These are phyloP conservation scores for Aegilops speltoides DNA, from an alignment of 176 grass and related monocot genomes.

Conservation along the genomic window DNA sequence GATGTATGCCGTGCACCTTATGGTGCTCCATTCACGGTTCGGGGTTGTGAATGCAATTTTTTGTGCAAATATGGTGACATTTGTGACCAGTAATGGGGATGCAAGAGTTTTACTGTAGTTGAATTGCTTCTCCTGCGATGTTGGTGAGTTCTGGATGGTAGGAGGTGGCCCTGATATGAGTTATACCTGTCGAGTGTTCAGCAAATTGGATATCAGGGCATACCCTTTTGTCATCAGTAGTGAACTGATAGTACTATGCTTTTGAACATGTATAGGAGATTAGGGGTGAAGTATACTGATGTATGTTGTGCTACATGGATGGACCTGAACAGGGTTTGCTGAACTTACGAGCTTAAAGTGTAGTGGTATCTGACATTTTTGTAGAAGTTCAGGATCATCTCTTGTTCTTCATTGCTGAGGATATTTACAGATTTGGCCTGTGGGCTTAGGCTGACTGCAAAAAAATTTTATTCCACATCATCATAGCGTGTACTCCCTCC, in stretches of 20 bases:
- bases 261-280: not conserved
- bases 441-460: not conserved
- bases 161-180: not conserved
- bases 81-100: not conserved
- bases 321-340: not conserved
- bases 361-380: not conserved
- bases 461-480: not conserved
- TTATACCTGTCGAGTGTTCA: not conserved
- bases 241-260: not conserved
- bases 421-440: not conserved
- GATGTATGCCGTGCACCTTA: not conserved
- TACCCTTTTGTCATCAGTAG: not conserved
- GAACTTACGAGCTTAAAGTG: not conserved
- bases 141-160: not conserved
- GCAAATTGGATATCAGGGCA: not conserved
- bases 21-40: not conserved
- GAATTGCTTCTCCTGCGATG: not conserved
- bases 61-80: not conserved
- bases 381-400: too few relatives aligned
- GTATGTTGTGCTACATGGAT: not conserved
- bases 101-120: not conserved
- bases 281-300: not conserved
- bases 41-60: not conserved
- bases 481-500: not conserved
- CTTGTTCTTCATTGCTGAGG: not conserved